Evolutionary conservation across 345 rosid genomes (phyloP).

Genomic region (Melaleuca quinquenervia): DNA sequence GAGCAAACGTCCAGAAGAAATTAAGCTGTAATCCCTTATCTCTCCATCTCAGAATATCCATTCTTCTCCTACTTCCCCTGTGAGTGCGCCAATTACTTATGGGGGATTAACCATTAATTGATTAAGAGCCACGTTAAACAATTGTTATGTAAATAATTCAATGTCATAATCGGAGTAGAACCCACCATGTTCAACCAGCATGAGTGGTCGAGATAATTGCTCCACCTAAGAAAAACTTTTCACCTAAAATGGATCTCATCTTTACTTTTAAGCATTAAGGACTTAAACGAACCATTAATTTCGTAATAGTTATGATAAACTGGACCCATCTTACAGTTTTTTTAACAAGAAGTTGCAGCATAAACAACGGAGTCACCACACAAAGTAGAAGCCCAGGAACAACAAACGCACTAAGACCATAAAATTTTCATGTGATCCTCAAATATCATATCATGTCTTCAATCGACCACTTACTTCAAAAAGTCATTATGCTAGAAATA

Average conservation of each 20-base stretch:
- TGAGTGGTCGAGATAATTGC: background rate
- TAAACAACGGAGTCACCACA: background rate
- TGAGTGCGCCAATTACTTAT: background rate
- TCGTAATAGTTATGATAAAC: background rate
- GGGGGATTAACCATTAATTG: background rate
- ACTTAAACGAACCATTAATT: background rate
- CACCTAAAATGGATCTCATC: background rate
- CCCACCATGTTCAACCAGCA: background rate
- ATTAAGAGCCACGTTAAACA: background rate
- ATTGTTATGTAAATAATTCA: background rate
- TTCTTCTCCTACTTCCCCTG: background rate
- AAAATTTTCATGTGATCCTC: no score
- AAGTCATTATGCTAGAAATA: no score
- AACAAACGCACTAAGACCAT: no score
- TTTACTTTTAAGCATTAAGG: background rate
- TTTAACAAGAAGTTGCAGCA: background rate
- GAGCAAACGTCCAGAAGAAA: background rate
- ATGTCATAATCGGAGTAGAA: background rate
- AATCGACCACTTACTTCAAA: no score
- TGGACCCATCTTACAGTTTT: no score
- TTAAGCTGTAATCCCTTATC: background rate
- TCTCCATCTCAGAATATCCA: background rate
- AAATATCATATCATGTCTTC: no score
- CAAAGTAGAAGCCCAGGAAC: background rate
- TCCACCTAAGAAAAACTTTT: background rate